Conservation (phyloP, 2,329 filamentous ascomycete genomes). For the Claviceps paspali region DNA sequence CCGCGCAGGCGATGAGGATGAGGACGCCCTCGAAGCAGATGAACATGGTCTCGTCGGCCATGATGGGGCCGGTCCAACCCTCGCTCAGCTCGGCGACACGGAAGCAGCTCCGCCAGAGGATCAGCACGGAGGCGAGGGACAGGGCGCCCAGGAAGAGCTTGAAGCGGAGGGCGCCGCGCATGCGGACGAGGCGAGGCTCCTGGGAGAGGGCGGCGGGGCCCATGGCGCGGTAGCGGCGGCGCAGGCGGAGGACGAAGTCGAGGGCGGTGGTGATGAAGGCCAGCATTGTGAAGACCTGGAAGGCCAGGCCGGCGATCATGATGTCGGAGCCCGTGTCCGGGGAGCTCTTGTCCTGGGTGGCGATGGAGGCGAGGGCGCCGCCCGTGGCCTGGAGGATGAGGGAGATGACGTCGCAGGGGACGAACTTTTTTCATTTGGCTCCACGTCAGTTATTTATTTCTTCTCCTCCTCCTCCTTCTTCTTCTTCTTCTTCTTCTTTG, state of each 20-base stretch:
- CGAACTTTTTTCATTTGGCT: too few species aligned
- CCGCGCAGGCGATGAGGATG: constrained; percentile 29
- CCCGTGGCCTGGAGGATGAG: constrained; percentile 45
- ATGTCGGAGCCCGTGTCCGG: constrained; percentile 36
- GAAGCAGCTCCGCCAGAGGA: constrained; percentile 50
- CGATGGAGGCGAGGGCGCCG: constrained; percentile 35
- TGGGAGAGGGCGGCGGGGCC: constrained; percentile 21
- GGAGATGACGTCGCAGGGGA: constrained; percentile 46
- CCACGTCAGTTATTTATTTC: too few species aligned
- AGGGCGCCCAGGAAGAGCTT: constrained; percentile 39
- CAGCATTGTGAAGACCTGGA: constrained; percentile 42
- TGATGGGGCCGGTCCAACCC: constrained; percentile 46
- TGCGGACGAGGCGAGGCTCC: constrained; percentile 17
- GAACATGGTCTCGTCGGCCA: constrained; percentile 38
- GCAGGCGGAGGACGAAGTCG: constrained; percentile 34
- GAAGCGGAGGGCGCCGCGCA: constrained; percentile 30
- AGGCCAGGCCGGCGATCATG: constrained; percentile 48
- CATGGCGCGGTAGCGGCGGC: constrained; percentile 9
- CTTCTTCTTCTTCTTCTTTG: too few species aligned
- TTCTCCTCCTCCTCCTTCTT: too few species aligned
- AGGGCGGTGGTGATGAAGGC: constrained; percentile 34
- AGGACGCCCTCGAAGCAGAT: constrained; percentile 42
- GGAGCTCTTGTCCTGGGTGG: constrained; percentile 20
- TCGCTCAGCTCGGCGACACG: constrained; percentile 49
- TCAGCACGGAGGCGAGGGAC: constrained; percentile 40